These are phyloP conservation scores for Ramalina intermedia DNA, from an alignment of 495 filamentous ascomycete genomes.

Conservation along the genomic window DNA sequence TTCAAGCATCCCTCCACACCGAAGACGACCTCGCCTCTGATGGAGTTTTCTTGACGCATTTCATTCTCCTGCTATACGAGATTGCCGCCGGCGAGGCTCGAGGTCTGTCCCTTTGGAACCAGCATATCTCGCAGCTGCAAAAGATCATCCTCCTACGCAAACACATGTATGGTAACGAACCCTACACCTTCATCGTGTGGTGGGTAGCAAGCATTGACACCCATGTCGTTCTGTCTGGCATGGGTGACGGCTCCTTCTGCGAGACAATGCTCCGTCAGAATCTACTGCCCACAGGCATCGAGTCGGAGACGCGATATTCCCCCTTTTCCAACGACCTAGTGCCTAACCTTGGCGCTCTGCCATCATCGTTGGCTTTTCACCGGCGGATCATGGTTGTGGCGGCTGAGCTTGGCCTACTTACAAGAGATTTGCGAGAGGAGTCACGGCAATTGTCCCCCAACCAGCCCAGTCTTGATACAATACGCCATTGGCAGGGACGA, in stretches of 20 bases:
- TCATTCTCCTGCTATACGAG: slow-evolving; percentile 47
- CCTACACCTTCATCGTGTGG: slow-evolving; percentile 39
- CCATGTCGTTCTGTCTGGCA: slow-evolving; percentile 39
- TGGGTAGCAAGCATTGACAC: slow-evolving; percentile 41
- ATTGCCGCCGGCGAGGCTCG: slow-evolving; percentile 32
- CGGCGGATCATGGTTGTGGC: slow-evolving; percentile 29
- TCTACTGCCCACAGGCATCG: slow-evolving; percentile 28
- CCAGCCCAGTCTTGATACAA: slow-evolving; percentile 3
- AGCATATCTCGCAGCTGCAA: slow-evolving; percentile 40
- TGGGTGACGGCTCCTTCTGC: slow-evolving; percentile 36
- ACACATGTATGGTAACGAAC: slow-evolving; percentile 31
- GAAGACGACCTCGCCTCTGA: slow-evolving; percentile 39
- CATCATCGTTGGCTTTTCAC: slow-evolving; percentile 30
- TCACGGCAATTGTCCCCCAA: slow-evolving; percentile 4
- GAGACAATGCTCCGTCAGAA: slow-evolving; percentile 31
- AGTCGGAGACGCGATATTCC: slow-evolving; percentile 3
- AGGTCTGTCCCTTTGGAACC: slow-evolving; percentile 37
- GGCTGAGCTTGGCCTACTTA: slow-evolving; percentile 28
- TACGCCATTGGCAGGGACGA: slow-evolving; percentile 11
- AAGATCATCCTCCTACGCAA: slow-evolving; percentile 34
- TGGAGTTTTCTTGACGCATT: slow-evolving; percentile 43
- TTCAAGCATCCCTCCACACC: slow-evolving; percentile 31
- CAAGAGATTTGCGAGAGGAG: slow-evolving; percentile 22
- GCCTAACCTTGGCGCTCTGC: slow-evolving; percentile 14
- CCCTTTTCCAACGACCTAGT: background rate